Base-by-base conservation (phyloP, 352 stramenopile species). In the Globisporangium barbulae region DNA sequence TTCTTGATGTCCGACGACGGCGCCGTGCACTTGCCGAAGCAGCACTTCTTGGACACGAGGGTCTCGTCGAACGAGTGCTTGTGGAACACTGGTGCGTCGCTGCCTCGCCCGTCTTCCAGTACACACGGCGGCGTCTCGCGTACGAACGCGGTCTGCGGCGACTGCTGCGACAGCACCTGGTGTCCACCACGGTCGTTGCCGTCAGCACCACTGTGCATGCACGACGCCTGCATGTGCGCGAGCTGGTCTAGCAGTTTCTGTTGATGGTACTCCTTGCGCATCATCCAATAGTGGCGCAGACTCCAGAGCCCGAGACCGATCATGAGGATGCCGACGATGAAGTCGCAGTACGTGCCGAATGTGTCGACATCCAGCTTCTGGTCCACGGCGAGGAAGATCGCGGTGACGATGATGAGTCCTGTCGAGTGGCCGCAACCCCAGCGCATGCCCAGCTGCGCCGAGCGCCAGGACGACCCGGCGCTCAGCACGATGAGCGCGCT, bases 391-490 rank as follows among this genome's bases (percentile, higher is more conserved):
- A 77, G 83, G 77, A 79, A 93, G 64, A 75, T 81, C 45, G 69
- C 72, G 53, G 67, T 91, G 53, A 90, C 65, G 59, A 90, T 2
- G 44, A 97, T 70, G 25, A 97, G 75, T 9, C 89, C 89, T 0
- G 76, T 80, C 5, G 76, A 90, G 67, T 97, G 90, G 45, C 91
- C 89, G 22, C 74, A 53, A 5, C 91, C 91, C 91, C 89, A 97
- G 69, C 85, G 81, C 63, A 97, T 79, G 37, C 89, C 89, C 0
- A 97, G 78, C 19, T 74, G 69, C 59, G 88, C 93, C 25, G 86
- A 85, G 19, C 75, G 75, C 68, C 74, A 89, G 39, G 76, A 90
- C n/a, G 77, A 88, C 41, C 78, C 82, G 19, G 86, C 82, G 58
- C 73, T 90, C 17, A 97, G 78, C 60, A 90, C 93, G 31, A 87